A percentile compares a stretch with the other conserved stretches of the same genome.
These are phyloP conservation scores for Penicillium pancosmium DNA, from an alignment of 495 filamentous ascomycete genomes.

Conservation along the genomic window DNA sequence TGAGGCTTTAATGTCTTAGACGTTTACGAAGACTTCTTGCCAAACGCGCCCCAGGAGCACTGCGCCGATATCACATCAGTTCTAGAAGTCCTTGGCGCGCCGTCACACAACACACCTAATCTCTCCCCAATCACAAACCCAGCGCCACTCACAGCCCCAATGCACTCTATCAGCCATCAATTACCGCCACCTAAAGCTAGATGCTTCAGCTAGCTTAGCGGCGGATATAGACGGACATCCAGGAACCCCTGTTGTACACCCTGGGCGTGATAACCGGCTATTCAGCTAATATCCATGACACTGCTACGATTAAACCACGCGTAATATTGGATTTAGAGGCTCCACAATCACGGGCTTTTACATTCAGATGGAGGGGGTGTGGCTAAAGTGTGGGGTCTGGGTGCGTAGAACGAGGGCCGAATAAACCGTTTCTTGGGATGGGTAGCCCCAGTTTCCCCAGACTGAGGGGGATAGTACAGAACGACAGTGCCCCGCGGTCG, in stretches of 20 bases:
- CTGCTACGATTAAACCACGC: neutral
- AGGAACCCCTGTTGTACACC: neutral
- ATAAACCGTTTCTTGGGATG: too few species aligned
- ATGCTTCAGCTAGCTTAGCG: constrained; percentile 10
- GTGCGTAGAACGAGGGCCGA: neutral
- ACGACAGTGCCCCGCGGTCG: neutral
- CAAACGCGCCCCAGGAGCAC: neutral
- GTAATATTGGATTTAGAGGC: neutral
- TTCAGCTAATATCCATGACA: constrained; percentile 1
- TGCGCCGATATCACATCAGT: neutral
- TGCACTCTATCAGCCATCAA: neutral
- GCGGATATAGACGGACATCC: constrained; percentile 13
- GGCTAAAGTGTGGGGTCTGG: neutral
- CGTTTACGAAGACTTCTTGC: neutral
- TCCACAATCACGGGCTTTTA: neutral
- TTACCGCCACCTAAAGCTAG: neutral
- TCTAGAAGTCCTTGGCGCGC: neutral
- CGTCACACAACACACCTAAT: neutral
- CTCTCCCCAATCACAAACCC: constrained; percentile 4
- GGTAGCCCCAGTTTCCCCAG: neutral
- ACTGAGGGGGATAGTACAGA: neutral
- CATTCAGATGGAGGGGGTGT: neutral
- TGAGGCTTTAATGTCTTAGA: neutral
- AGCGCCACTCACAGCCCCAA: neutral
- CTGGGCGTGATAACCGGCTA: neutral